Evolutionary conservation across 2,329 filamentous ascomycete genomes (phyloP).

Genomic region (Keithomyces neogunnii): DNA sequence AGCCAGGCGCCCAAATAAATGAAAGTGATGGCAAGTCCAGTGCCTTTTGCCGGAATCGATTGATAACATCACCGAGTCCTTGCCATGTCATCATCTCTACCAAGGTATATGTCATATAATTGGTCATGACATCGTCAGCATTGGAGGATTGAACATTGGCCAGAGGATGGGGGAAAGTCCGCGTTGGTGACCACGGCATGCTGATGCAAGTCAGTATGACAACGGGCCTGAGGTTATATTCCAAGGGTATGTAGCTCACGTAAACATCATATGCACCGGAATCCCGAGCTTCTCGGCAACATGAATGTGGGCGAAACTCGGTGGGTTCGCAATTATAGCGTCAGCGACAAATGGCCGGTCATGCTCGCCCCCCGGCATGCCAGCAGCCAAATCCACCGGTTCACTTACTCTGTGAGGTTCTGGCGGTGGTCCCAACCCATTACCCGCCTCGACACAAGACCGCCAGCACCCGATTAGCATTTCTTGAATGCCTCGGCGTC

Average conservation of each 20-base stretch:
- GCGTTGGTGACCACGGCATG: constrained; percentile 86
- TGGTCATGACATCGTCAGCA: constrained; percentile 67
- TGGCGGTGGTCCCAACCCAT: constrained; percentile 48
- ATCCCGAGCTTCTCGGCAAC: constrained; percentile 68
- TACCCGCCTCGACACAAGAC: constrained; percentile 71
- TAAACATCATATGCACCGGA: constrained; percentile 82
- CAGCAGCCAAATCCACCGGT: constrained; percentile 29
- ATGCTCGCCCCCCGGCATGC: constrained; percentile 30
- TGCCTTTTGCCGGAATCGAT: constrained; percentile 68
- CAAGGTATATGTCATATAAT: constrained; percentile 74
- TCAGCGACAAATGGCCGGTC: constrained; percentile 70
- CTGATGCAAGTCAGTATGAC: constrained; percentile 35
- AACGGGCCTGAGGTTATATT: not conserved
- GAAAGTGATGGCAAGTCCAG: constrained; percentile 72
- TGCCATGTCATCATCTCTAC: constrained; percentile 94
- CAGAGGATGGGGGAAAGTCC: constrained; percentile 77
- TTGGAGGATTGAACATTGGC: constrained; percentile 73
- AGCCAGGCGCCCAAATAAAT: constrained; percentile 72
- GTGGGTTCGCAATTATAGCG: constrained; percentile 71
- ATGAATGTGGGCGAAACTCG: constrained; percentile 69
- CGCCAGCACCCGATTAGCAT: constrained; percentile 83
- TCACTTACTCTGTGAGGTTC: constrained; percentile 38
- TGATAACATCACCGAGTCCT: constrained; percentile 83
- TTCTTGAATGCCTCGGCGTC: constrained; percentile 65
- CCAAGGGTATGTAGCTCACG: constrained; percentile 41